Evolutionary conservation across 1,139 yeast species (phyloP).

Genomic region (Protomyces lactucae-debilis): DNA sequence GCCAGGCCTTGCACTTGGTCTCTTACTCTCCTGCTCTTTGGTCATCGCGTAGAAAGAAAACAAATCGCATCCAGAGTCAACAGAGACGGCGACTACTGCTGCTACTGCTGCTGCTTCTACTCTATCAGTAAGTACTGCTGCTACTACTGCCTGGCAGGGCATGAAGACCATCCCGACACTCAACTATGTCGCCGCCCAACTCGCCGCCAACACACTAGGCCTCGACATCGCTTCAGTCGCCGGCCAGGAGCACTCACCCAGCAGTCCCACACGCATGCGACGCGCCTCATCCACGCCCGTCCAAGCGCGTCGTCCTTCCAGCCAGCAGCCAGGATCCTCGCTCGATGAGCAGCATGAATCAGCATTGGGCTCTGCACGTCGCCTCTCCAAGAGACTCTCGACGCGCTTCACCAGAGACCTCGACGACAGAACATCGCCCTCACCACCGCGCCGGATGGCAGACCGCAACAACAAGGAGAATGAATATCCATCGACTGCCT

Average conservation of each 20-base stretch:
- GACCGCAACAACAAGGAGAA: background rate
- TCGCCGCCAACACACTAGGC: background rate
- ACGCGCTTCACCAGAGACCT: background rate
- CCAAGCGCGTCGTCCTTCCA: background rate
- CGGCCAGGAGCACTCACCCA: background rate
- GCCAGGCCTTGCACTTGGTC: no score
- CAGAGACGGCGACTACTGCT: no score
- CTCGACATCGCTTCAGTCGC: background rate
- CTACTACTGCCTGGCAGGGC: background rate
- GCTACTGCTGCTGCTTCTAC: no score
- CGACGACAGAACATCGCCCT: background rate
- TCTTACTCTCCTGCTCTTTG: no score
- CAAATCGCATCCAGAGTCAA: no score
- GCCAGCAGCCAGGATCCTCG: background rate
- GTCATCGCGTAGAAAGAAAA: no score
- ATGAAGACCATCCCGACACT: background rate
- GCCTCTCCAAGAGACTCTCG: background rate
- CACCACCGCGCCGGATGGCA: background rate
- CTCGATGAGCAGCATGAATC: background rate
- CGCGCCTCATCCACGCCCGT: background rate
- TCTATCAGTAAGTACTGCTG: no score
- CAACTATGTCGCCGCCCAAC: background rate
- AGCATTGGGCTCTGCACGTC: background rate
- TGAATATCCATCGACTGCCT: background rate
- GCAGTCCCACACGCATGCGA: no score